These are phyloP conservation scores for Entomophthora muscae DNA, from an alignment of 371 early-diverging fungal species.

Conservation along the genomic window DNA sequence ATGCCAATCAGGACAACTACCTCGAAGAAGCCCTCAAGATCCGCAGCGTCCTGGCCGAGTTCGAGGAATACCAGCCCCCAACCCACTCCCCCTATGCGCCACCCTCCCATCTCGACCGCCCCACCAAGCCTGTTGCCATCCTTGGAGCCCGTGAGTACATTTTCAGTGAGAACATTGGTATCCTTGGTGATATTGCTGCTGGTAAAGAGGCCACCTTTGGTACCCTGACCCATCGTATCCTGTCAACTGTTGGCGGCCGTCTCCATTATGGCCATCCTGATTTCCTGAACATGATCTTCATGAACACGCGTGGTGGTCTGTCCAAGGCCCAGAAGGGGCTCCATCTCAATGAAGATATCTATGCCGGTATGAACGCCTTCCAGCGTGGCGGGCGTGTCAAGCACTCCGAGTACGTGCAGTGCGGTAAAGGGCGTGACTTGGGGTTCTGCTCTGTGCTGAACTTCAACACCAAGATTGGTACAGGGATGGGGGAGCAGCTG, in stretches of 20 bases:
- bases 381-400: constrained; percentile 73
- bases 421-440: constrained; percentile 84
- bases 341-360: constrained; percentile 86
- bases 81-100: constrained; percentile 12
- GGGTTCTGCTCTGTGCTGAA: constrained; percentile 79
- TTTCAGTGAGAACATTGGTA: constrained; percentile 75
- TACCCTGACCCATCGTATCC: constrained; percentile 69
- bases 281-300: constrained; percentile 72
- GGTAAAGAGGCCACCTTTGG: constrained; percentile 84
- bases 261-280: constrained; percentile 87
- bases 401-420: constrained; percentile 82
- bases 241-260: constrained; percentile 68
- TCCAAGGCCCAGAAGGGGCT: constrained; percentile 83
- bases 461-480: constrained; percentile 80
- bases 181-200: constrained; percentile 78
- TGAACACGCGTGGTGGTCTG: constrained; percentile 77
- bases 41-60: constrained; percentile 68
- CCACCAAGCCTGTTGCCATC: constrained; percentile 62
- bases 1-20: constrained; percentile 88
- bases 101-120: neutral
- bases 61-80: constrained; percentile 52
- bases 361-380: constrained; percentile 80
- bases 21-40: constrained; percentile 79
- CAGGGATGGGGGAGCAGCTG: constrained; percentile 88
- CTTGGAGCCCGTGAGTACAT: constrained; percentile 84